phyloP scores from a whole-genome alignment of 2,329 filamentous ascomycete species.

The Balansia obtecta region DNA sequence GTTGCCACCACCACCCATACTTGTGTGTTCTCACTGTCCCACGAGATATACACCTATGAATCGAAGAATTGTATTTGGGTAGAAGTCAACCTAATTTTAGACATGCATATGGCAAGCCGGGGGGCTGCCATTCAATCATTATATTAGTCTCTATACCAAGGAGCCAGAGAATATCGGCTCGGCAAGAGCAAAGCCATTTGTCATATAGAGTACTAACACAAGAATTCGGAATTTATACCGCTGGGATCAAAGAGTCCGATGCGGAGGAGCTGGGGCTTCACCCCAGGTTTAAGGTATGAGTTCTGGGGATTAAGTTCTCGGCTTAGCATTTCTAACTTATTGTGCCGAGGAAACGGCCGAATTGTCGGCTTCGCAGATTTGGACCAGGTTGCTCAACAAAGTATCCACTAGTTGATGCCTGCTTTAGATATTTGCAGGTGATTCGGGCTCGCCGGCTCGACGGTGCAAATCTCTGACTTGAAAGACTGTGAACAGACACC shows the following conservation, averaged over 20 bases:
- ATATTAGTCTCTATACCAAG: neutral
- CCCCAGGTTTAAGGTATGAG: neutral
- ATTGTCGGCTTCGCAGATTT: neutral
- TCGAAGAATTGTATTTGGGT: neutral
- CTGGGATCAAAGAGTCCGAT: neutral
- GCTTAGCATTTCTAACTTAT: neutral
- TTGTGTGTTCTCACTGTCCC: neutral
- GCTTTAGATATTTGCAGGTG: neutral
- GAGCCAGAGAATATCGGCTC: neutral
- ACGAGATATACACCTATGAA: neutral
- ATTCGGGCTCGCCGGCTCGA: neutral
- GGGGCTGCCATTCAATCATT: neutral
- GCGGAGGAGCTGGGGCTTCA: conserved; percentile 6
- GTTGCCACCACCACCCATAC: conserved; percentile 6
- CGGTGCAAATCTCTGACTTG: too few species aligned
- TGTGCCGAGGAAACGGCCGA: neutral
- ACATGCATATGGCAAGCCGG: neutral
- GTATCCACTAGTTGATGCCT: too few species aligned
- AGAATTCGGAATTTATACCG: neutral
- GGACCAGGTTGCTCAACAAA: neutral
- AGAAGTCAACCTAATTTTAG: too few species aligned
- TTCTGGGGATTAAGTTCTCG: neutral
- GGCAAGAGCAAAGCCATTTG: neutral
- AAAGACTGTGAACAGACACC: too few species aligned
- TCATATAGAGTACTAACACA: neutral